These are phyloP conservation scores for Naegleria gruberi DNA, from an alignment of 208 protist genomes.

Conservation along the genomic window DNA sequence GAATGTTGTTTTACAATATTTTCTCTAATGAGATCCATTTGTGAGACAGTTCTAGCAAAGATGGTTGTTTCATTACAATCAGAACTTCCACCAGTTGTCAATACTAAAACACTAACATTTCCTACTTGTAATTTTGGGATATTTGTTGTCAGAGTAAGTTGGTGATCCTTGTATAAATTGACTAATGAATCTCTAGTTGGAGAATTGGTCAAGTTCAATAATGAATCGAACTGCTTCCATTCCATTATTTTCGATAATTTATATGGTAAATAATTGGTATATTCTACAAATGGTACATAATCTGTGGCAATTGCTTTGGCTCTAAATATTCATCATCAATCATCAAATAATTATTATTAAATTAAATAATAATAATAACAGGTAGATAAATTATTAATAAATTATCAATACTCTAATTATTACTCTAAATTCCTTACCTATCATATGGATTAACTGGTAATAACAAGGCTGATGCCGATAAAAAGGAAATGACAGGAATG, in stretches of 20 bases:
- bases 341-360: not conserved
- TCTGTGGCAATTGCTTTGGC: not conserved
- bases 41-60: not conserved
- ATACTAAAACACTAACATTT: not conserved
- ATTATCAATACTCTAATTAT: too few relatives aligned
- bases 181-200: not conserved
- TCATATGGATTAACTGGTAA: not conserved
- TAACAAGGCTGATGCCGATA: not conserved
- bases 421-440: not conserved
- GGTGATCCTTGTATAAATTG: not conserved
- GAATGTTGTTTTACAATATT: not conserved
- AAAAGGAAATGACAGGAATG: not conserved
- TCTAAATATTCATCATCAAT: not conserved
- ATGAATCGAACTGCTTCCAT: not conserved
- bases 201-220: not conserved
- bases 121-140: not conserved
- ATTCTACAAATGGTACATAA: not conserved
- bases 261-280: not conserved
- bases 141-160: not conserved
- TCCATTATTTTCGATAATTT: not conserved
- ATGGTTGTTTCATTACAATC: not conserved
- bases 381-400: too few relatives aligned
- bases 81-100: not conserved
- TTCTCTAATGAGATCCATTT: not conserved
- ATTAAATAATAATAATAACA: not conserved